These are phyloP conservation scores for Cercophora samala DNA, from an alignment of 495 filamentous ascomycete genomes.

Conservation along the genomic window DNA sequence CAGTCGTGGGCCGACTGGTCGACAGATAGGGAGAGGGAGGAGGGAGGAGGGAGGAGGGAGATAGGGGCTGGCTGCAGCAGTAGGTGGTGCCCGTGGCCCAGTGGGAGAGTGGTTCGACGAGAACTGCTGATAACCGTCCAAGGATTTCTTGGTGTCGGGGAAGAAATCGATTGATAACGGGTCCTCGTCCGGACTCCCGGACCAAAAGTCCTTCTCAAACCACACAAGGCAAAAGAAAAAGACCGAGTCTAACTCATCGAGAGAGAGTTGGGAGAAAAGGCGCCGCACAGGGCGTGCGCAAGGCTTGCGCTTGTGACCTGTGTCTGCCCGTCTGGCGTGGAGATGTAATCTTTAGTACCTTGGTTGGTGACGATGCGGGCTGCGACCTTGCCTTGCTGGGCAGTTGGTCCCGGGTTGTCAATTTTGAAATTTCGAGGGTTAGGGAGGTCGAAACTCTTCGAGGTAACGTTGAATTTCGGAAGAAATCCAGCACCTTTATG, in stretches of 20 bases:
- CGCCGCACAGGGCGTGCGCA: not conserved
- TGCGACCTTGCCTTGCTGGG: not conserved
- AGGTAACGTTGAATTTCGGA: conserved; percentile 15
- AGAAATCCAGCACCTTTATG: conserved; percentile 4
- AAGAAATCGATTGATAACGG: conserved; percentile 1
- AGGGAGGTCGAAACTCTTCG: not conserved
- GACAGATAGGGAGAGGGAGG: not conserved
- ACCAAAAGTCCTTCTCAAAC: not conserved
- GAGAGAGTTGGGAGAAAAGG: not conserved
- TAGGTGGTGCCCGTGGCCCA: too few relatives aligned
- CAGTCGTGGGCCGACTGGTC: not conserved
- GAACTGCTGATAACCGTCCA: not conserved
- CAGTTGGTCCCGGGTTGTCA: conserved; percentile 3
- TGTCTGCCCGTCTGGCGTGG: conserved; percentile 2
- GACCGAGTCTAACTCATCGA: too few relatives aligned
- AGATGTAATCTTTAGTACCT: conserved; percentile 7
- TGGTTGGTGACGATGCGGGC: conserved; percentile 6
- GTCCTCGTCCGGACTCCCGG: not conserved
- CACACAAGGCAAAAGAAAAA: too few relatives aligned
- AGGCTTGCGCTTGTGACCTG: conserved; percentile 4
- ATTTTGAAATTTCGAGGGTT: too few relatives aligned
- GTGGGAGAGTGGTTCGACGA: not conserved
- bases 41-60: too few relatives aligned
- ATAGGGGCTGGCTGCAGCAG: not conserved
- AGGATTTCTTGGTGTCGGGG: not conserved